phyloP scores from a whole-genome alignment of 2,329 filamentous ascomycete species.

The Teratosphaeria gauchensis region DNA sequence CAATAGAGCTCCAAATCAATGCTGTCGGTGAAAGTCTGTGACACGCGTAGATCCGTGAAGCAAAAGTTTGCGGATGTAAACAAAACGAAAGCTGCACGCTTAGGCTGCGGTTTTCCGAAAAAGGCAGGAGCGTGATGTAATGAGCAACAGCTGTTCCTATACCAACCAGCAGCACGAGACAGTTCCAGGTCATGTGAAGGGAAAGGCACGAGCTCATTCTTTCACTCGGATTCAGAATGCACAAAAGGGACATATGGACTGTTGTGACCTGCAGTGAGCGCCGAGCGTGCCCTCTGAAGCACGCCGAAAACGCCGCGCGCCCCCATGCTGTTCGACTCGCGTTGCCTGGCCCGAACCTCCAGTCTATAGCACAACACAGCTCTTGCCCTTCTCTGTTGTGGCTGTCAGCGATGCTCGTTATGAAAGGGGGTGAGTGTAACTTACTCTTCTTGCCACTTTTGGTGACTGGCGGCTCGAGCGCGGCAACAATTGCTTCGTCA shows the following conservation, averaged over 20 bases:
- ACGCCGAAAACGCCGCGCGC: slow-evolving; percentile 3
- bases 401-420: background rate
- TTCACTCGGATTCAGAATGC: background rate
- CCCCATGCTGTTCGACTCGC: background rate
- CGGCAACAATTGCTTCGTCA: slow-evolving; percentile 96
- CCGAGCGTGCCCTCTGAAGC: background rate
- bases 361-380: slow-evolving; percentile 24
- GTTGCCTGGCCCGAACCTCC: background rate
- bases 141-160: background rate
- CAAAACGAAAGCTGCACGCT: background rate
- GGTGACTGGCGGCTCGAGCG: slow-evolving; percentile 73
- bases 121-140: slow-evolving; percentile 3
- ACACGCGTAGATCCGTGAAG: background rate
- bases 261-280: slow-evolving; percentile 1
- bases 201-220: background rate
- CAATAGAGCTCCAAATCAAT: background rate
- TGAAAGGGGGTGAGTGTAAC: slow-evolving; percentile 8
- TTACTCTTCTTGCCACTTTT: slow-evolving; percentile 50
- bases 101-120: background rate
- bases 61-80: slow-evolving; percentile 1
- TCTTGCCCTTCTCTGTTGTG: slow-evolving; percentile 22
- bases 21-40: background rate
- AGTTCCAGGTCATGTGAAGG: background rate
- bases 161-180: background rate
- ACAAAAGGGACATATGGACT: background rate